Conservation (phyloP, 2,329 filamentous ascomycete genomes). For the Harringtonia lauricola region DNA sequence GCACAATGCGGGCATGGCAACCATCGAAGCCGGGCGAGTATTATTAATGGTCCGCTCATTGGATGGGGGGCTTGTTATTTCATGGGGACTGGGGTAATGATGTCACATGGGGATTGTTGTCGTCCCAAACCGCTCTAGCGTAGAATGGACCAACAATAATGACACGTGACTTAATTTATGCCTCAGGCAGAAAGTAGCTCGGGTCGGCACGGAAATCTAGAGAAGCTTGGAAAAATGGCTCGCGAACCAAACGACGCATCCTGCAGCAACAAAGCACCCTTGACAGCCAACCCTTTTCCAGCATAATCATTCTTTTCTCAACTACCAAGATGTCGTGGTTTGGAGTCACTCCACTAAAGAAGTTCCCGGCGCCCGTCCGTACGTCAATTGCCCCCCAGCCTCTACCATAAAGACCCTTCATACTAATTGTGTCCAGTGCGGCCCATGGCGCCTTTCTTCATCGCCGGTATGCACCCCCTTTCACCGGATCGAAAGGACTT, state of each 20-base stretch:
- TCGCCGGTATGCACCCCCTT: constrained; percentile 60
- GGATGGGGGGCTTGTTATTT: too few relatives aligned
- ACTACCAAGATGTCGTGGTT: constrained; percentile 61
- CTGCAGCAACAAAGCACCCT: constrained; percentile 18
- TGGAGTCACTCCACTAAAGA: constrained; percentile 56
- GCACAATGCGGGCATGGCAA: too few relatives aligned
- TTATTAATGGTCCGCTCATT: too few relatives aligned
- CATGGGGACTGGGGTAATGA: not conserved
- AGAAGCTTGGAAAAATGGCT: not conserved
- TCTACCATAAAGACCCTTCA: constrained; percentile 16
- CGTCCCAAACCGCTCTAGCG: not conserved
- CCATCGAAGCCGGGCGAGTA: too few relatives aligned
- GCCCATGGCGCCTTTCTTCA: constrained; percentile 89
- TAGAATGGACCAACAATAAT: not conserved
- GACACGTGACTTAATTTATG: not conserved
- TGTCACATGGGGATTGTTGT: not conserved
- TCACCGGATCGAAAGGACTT: not conserved
- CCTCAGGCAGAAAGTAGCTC: constrained; percentile 3
- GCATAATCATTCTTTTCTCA: not conserved
- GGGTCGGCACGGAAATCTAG: constrained; percentile 4
- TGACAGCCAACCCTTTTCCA: constrained; percentile 8
- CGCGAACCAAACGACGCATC: constrained; percentile 17
- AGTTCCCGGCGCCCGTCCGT: constrained; percentile 72
- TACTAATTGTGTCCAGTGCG: constrained; percentile 47
- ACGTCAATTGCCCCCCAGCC: constrained; percentile 35